Percentiles rank a stretch among this genome's conserved stretches.
phyloP scores from a whole-genome alignment of 202 grass and related monocot species.

The Saccharum hybrid region DNA sequence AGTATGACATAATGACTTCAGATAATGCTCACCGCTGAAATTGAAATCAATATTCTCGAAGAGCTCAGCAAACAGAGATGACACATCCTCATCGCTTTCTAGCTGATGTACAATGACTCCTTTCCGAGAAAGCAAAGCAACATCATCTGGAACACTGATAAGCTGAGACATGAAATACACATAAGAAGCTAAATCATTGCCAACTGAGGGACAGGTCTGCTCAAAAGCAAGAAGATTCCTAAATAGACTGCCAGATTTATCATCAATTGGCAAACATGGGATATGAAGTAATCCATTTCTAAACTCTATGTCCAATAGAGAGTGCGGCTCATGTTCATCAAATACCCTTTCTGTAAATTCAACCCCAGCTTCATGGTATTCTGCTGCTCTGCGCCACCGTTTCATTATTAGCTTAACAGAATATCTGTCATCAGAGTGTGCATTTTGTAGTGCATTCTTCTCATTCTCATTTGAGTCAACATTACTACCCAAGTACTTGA shows the following conservation, averaged over 20 bases:
- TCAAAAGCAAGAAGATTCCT: not conserved
- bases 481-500: not conserved
- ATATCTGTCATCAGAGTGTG: not conserved
- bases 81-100: not conserved
- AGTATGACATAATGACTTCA: not conserved
- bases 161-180: conserved; percentile 1
- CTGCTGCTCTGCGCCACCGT: conserved; percentile 16
- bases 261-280: conserved; percentile 17
- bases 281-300: not conserved
- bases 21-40: not conserved
- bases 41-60: not conserved
- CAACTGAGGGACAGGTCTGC: not conserved
- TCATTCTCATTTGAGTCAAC: not conserved
- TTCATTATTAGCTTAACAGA: not conserved
- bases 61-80: not conserved
- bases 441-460: not conserved
- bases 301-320: not conserved
- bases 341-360: not conserved
- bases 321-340: not conserved
- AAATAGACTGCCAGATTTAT: not conserved
- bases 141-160: conserved; percentile 17
- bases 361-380: not conserved
- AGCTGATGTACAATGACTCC: conserved; percentile 13
- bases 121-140: not conserved
- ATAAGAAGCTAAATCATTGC: conserved; percentile 10